Conservation (phyloP, 768 basidiomycete species). For the Leccinum imitatum region DNA sequence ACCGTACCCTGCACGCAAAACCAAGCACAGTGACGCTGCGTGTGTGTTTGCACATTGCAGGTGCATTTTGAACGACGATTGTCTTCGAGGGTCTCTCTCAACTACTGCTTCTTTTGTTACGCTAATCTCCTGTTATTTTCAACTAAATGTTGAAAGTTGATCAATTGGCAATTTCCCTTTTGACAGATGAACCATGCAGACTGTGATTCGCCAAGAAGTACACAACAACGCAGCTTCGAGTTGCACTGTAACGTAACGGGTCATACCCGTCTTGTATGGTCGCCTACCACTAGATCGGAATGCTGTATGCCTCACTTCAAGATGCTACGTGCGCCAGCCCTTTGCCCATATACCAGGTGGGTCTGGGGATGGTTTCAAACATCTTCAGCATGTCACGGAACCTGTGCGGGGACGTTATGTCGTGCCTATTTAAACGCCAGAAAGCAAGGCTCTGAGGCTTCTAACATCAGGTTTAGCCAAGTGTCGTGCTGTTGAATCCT, state of each 20-base stretch:
- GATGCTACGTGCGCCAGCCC: not conserved
- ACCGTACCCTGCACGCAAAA: not conserved
- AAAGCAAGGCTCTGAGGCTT: not conserved
- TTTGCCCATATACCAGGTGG: not conserved
- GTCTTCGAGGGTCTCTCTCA: not conserved
- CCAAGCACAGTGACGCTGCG: not conserved
- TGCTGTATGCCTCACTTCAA: conserved; percentile 6
- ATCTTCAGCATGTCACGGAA: not conserved
- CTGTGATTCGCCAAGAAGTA: too few species aligned
- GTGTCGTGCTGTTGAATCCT: not conserved
- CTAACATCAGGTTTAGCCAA: not conserved
- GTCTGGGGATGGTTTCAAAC: not conserved
- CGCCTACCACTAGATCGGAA: not conserved
- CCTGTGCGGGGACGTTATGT: not conserved
- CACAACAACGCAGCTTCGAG: too few species aligned
- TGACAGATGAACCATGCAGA: not conserved
- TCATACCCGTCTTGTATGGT: not conserved
- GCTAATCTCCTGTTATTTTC: not conserved
- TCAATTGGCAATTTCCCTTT: not conserved
- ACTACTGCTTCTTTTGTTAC: not conserved
- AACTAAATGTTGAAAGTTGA: not conserved
- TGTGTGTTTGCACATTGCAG: not conserved
- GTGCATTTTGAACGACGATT: not conserved
- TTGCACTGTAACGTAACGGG: conserved; percentile 8
- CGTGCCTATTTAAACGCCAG: not conserved